phyloP scores from a whole-genome alignment of 2,329 filamentous ascomycete species.

The Fusarium keratoplasticum region DNA sequence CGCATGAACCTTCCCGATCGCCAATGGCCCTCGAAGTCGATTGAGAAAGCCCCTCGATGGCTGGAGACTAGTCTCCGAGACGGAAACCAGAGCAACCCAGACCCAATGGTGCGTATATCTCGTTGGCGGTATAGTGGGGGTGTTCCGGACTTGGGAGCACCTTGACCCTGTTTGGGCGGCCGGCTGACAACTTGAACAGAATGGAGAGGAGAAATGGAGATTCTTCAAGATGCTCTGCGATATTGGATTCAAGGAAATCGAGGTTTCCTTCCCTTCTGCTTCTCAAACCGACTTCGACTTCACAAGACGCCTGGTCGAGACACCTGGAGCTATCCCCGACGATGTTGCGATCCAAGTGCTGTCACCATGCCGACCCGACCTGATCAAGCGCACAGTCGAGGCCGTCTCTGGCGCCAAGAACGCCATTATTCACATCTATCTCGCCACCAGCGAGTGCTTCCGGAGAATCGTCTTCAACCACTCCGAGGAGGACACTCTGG shows the following conservation, averaged over 20 bases:
- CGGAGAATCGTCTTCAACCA: conserved; percentile 90
- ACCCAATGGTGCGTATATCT: neutral
- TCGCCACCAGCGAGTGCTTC: conserved; percentile 97
- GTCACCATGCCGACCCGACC: conserved; percentile 62
- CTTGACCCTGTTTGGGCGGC: neutral
- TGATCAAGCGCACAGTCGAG: conserved; percentile 63
- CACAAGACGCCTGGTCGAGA: conserved; percentile 83
- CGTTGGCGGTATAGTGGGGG: neutral
- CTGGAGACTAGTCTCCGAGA: neutral
- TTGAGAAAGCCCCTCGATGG: neutral
- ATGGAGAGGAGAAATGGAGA: conserved; percentile 91
- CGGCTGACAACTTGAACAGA: conserved; percentile 61
- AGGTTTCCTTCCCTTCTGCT: conserved; percentile 94
- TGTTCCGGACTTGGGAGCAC: neutral
- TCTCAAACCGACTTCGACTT: conserved; percentile 98
- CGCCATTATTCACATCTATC: conserved; percentile 93
- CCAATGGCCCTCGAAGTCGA: neutral
- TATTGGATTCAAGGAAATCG: conserved; percentile 97
- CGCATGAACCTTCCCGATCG: neutral
- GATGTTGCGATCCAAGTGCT: conserved; percentile 47
- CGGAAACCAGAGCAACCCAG: neutral
- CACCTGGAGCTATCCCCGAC: conserved; percentile 53
- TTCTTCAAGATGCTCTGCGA: conserved; percentile 96
- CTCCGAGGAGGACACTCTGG: conserved; percentile 83
- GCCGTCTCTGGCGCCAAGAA: conserved; percentile 91